A percentile compares a stretch with the other conserved stretches of the same genome.
Evolutionary conservation across 2,329 filamentous ascomycete species (phyloP).

Genomic region (Calycina marina): DNA sequence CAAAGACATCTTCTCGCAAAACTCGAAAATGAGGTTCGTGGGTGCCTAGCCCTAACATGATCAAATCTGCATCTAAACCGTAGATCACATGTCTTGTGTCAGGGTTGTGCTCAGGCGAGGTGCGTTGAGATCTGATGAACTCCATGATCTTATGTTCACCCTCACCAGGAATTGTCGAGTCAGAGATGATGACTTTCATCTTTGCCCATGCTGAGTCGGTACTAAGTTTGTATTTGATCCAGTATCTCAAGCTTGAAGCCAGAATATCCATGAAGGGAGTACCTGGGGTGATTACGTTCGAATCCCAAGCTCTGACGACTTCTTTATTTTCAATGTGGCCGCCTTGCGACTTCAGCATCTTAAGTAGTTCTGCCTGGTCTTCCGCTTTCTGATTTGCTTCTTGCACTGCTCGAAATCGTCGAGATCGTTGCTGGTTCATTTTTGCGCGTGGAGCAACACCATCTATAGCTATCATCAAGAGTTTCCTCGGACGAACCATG

Average conservation of each 20-base stretch:
- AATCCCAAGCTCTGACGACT: conserved; percentile 84
- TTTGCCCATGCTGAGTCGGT: conserved; percentile 93
- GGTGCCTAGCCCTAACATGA: conserved; percentile 94
- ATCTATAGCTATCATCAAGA: conserved; percentile 96
- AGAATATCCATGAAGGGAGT: conserved; percentile 98
- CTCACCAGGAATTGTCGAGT: conserved; percentile 93
- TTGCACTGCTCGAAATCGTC: conserved; percentile 85
- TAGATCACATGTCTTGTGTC: conserved; percentile 98
- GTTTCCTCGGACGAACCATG: conserved; percentile 91
- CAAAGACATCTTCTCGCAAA: conserved; percentile 91
- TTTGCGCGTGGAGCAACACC: conserved; percentile 95
- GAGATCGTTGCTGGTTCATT: conserved; percentile 97
- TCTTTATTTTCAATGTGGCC: conserved; percentile 47
- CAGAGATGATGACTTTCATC: conserved; percentile 95
- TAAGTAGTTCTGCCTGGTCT: conserved; percentile 77
- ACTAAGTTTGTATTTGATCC: conserved; percentile 95
- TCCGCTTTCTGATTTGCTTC: conserved; percentile 90
- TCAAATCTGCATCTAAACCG: conserved; percentile 91
- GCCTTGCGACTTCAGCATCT: conserved; percentile 66
- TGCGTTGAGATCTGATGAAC: conserved; percentile 85
- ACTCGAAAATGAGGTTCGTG: conserved; percentile 97
- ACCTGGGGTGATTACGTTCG: conserved; percentile 76
- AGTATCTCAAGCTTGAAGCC: conserved; percentile 79
- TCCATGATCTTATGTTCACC: conserved; percentile 99
- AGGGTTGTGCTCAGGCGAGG: conserved; percentile 80